phyloP scores from a whole-genome alignment of 2,329 filamentous ascomycete species.

The Cordyceps militaris region DNA sequence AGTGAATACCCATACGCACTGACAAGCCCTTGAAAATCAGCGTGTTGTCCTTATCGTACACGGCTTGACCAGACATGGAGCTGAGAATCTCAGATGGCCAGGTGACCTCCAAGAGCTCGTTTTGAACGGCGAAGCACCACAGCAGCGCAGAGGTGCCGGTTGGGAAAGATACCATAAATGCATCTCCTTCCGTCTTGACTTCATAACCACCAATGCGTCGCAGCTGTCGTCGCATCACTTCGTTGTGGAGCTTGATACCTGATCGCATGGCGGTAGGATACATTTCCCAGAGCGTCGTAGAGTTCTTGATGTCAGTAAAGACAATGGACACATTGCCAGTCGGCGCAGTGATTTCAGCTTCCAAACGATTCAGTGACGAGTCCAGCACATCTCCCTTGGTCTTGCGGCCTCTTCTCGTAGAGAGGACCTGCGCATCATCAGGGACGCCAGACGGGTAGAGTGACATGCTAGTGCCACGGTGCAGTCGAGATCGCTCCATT shows the following conservation, averaged over 20 bases:
- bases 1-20: conserved; percentile 96
- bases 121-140: conserved; percentile 95
- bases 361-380: conserved; percentile 78
- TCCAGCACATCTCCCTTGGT: conserved; percentile 63
- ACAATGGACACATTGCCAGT: conserved; percentile 87
- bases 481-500: conserved; percentile 61
- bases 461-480: conserved; percentile 77
- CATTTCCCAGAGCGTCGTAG: conserved; percentile 91
- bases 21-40: conserved; percentile 91
- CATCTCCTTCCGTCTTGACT: conserved; percentile 98
- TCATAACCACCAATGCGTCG: conserved; percentile 94
- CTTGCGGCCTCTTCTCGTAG: conserved; percentile 58
- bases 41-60: conserved; percentile 75
- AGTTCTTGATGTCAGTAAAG: conserved; percentile 99
- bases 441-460: conserved; percentile 70
- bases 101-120: conserved; percentile 74
- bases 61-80: conserved; percentile 75
- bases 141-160: conserved; percentile 90
- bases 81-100: conserved; percentile 93
- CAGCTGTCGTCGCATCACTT: conserved; percentile 88
- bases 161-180: conserved; percentile 98
- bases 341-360: conserved; percentile 85
- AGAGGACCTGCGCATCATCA: conserved; percentile 60
- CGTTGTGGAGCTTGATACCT: conserved; percentile 95
- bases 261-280: conserved; percentile 93